Evolutionary conservation across 179 eudicot species (phyloP), one percentile per base, ranked within the genome.

Genomic region (Amaranthus tricolor): DNA sequence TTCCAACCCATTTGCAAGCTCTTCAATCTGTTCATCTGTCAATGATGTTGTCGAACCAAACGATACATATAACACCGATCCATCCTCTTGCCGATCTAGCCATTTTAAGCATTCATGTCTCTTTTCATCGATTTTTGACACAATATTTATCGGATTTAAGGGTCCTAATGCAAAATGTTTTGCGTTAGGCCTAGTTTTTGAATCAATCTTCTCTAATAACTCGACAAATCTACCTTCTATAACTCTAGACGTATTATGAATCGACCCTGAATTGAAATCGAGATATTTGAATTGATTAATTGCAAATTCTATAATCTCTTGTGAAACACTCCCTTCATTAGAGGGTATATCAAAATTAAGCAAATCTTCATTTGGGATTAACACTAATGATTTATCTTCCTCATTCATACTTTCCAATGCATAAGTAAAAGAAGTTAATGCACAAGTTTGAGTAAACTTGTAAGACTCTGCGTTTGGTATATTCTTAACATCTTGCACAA

Each of bases 41-140:
- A 90, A 9, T 0, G 88, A 78, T 20, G 87, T 77, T 16, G 84
- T 85, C 1, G 92, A 82, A 6, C 95, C 95, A 65, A 90, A 90
- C 0, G 89, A 88, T 2, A 90, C 86, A 16, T 62, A 90, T 1
- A 87, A 45, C 31, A 88, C 89, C 0, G 89, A 83, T 20, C 82
- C 57, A 0, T 2, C 14, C 47, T 20, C 59, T 51, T 68, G 71
- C 15, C 52, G 14, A 10, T 68, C 59, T 52, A 90, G 86, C 95
- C 92, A 90, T n/a, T 84, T 71, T 7, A 88, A 66, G 66, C 86
- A 85, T 47, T 51, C 7, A 77, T 87, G 81, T 31, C 71, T 71
- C 15, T 53, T 48, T 1, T 14, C 60, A 5, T 53, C 21, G 5
- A 2, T 48, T n/a, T 70, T 43, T 21, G 3, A 43, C 15, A 19